Evolutionary conservation across 192 early-diverging fungal species (phyloP), one percentile per base, ranked within the genome.

Genomic region (Umbelopsis ramanniana): DNA sequence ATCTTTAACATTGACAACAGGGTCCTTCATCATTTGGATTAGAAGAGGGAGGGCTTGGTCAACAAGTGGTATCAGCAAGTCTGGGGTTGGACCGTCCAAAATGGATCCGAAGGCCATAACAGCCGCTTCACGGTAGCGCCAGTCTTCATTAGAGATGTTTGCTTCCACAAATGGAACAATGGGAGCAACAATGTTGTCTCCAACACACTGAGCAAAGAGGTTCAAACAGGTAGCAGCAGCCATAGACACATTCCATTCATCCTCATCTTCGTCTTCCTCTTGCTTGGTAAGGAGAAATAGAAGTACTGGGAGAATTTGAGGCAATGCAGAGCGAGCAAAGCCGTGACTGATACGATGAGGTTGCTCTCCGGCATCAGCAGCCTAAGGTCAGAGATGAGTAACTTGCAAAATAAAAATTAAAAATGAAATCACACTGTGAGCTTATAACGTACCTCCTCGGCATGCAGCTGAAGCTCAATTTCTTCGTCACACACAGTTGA

Each of bases 31-130:
- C 89, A 94, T 91, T 47, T 89, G 86, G 74, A 98, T 93, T 69
- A 98, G 82, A 54, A 94, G 85, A 12, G 96, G 95, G 23, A 97
- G 87, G 3, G 96, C 94, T 37, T 94, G 92, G 37, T 90, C 79
- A 15, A 94, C 93, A 37, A 95, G 85, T 19, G 89, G 91, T 3
- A 78, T 78, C 40, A 96, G 78, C 8, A 91, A 76, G 7, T 75
- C 75, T 4, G 82, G 74, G 0, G 89, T 84, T 33, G 97, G 97
- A 1, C 98, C 98, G 21, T 98, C 96, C 68, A 99, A 83, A 73
- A 99, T 98, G 1, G 97, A 97, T 19, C 97, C 98, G 82, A 98
- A 99, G 0, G 97, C 94, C 95, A 98, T 97, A 38, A 98, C 92
- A 6, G 98, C 95, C 15, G 97, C 96, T 71, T 99, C 97, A 70